Conservation (phyloP, 768 basidiomycete genomes). For the Lentinula guzmanii region DNA sequence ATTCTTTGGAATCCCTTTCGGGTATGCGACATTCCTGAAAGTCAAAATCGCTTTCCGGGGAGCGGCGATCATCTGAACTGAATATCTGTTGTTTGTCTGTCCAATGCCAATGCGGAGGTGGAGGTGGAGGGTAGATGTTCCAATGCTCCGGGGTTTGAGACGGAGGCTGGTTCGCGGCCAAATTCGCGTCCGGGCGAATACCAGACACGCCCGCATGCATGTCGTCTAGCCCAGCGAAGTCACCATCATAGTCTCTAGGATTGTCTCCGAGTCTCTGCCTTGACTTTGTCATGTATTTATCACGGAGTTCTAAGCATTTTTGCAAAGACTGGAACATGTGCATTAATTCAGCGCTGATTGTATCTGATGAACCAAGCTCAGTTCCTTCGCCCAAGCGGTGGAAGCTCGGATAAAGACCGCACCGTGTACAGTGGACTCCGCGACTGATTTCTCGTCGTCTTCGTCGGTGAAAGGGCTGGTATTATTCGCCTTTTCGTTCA, state of each 20-base stretch:
- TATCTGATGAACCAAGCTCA: constrained; percentile 16
- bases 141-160: constrained; percentile 47
- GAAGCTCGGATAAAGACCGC: background rate
- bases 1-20: constrained; percentile 53
- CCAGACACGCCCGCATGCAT: constrained; percentile 59
- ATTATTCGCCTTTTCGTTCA: constrained; percentile 11
- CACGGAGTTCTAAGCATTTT: constrained; percentile 83
- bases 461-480: constrained; percentile 22
- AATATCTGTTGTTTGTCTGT: constrained; percentile 41
- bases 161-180: constrained; percentile 15
- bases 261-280: constrained; percentile 93
- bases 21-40: constrained; percentile 76
- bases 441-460: constrained; percentile 18
- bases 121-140: constrained; percentile 90
- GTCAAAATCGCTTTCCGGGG: constrained; percentile 48
- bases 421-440: constrained; percentile 14
- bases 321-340: constrained; percentile 68
- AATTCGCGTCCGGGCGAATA: constrained; percentile 55
- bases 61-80: constrained; percentile 30
- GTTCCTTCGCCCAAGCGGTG: background rate
- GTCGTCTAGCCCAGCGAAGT: constrained; percentile 64
- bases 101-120: constrained; percentile 97
- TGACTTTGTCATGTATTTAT: constrained; percentile 90
- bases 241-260: constrained; percentile 83
- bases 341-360: constrained; percentile 39